phyloP scores from a whole-genome alignment of 2,329 filamentous ascomycete species.

The Incumbomyces lentus region DNA sequence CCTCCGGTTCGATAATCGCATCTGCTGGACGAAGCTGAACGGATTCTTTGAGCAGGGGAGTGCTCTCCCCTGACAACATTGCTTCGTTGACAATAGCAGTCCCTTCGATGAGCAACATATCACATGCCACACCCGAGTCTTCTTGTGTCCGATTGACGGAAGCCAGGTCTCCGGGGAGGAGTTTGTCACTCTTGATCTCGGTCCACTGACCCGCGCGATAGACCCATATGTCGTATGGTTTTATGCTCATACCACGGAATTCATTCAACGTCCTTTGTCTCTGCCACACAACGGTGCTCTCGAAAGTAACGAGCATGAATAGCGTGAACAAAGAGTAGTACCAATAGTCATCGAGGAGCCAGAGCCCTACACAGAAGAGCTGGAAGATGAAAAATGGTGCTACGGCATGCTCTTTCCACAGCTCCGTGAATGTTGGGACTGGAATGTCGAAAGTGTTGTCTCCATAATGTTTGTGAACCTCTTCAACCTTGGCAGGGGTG shows the following conservation, averaged over 20 bases:
- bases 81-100: slow-evolving; percentile 98
- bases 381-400: slow-evolving; percentile 99
- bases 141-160: slow-evolving; percentile 92
- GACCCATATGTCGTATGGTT: slow-evolving; percentile 91
- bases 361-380: slow-evolving; percentile 93
- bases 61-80: slow-evolving; percentile 97
- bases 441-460: slow-evolving; percentile 96
- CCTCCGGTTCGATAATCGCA: slow-evolving; percentile 72
- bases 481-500: slow-evolving; percentile 63
- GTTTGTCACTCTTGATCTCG: slow-evolving; percentile 78
- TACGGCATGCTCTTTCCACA: slow-evolving; percentile 97
- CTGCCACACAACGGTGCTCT: slow-evolving; percentile 99
- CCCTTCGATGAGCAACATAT: slow-evolving; percentile 90
- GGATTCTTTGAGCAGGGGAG: slow-evolving; percentile 90
- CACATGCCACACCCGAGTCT: slow-evolving; percentile 90
- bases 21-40: slow-evolving; percentile 79
- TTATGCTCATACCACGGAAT: slow-evolving; percentile 98
- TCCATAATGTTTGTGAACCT: slow-evolving; percentile 85
- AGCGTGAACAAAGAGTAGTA: slow-evolving; percentile 99
- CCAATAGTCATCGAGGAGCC: slow-evolving; percentile 99
- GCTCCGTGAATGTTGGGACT: slow-evolving; percentile 85
- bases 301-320: slow-evolving; percentile 95
- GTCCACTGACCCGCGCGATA: slow-evolving; percentile 80
- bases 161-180: slow-evolving; percentile 85
- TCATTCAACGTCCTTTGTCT: slow-evolving; percentile 89